These are phyloP conservation scores for Piper longum DNA, from an alignment of 164 flowering plant species.

Conservation along the genomic window DNA sequence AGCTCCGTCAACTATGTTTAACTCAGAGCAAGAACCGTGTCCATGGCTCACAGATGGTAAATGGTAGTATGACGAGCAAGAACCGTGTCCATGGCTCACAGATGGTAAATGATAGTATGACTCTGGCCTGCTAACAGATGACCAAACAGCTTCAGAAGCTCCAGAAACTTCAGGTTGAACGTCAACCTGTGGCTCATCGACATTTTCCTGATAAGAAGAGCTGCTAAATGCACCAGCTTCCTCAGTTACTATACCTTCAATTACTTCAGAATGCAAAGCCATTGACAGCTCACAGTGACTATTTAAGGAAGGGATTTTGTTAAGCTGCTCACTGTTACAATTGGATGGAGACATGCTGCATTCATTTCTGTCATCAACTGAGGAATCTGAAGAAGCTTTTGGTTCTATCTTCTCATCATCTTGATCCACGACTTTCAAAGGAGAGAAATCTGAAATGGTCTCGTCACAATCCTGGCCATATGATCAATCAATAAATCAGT, in stretches of 20 bases:
- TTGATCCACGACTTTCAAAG: background rate
- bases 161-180: conserved; percentile 15
- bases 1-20: conserved; percentile 23
- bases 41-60: conserved; percentile 7
- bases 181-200: conserved; percentile 15
- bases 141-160: conserved; percentile 37
- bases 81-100: conserved; percentile 1
- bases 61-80: no score
- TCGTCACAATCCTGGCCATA: background rate
- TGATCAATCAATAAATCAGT: background rate
- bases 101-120: conserved; percentile 26
- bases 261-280: background rate
- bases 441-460: background rate
- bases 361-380: background rate
- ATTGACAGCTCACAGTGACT: conserved; percentile 8
- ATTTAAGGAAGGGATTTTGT: conserved; percentile 12
- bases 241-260: conserved; percentile 3
- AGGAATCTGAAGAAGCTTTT: background rate
- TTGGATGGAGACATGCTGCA: background rate
- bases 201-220: conserved; percentile 16
- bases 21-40: conserved; percentile 23
- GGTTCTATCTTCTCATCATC: background rate
- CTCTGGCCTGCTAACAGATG: conserved; percentile 18
- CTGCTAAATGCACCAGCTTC: conserved; percentile 16
- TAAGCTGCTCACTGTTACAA: background rate